Conservation (phyloP, 2,329 filamentous ascomycete genomes). For the Hymenotorrendiella dingleyae region DNA sequence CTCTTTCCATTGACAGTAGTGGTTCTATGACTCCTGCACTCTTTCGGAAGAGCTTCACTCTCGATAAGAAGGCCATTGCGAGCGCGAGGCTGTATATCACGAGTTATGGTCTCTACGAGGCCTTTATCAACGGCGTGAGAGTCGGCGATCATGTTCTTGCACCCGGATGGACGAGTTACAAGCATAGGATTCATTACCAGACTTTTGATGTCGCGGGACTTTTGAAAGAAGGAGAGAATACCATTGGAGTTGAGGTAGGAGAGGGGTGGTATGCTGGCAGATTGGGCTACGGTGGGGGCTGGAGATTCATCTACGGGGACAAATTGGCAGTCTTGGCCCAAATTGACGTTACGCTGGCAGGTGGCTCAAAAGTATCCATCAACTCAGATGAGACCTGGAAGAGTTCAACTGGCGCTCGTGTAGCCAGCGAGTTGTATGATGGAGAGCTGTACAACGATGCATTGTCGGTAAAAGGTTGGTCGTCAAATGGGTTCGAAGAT, state of each 20-base stretch:
- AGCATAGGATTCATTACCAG: conserved; percentile 45
- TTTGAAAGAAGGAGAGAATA: conserved; percentile 34
- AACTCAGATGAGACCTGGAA: conserved; percentile 36
- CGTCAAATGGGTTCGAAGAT: conserved; percentile 20
- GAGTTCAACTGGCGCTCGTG: conserved; percentile 30
- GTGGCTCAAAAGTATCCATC: conserved; percentile 29
- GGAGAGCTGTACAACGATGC: conserved; percentile 45
- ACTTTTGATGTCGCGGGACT: conserved; percentile 44
- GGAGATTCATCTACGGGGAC: conserved; percentile 36
- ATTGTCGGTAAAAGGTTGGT: conserved; percentile 29
- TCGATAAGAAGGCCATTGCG: conserved; percentile 8
- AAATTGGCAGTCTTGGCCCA: conserved; percentile 35
- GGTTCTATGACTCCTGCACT: conserved; percentile 27
- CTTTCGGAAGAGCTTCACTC: conserved; percentile 32
- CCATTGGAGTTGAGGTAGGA: conserved; percentile 37
- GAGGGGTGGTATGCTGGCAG: conserved; percentile 46
- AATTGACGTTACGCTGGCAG: conserved; percentile 32
- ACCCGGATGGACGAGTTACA: conserved; percentile 41
- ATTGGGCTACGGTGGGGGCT: conserved; percentile 30
- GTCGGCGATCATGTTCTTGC: conserved; percentile 31
- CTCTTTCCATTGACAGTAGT: background rate
- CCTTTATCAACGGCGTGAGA: conserved; percentile 31
- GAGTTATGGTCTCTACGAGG: conserved; percentile 32
- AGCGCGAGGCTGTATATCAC: conserved; percentile 33
- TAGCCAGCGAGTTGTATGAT: conserved; percentile 40